phyloP scores from a whole-genome alignment of 2,329 filamentous ascomycete species.

The Stachybotrys elegans region DNA sequence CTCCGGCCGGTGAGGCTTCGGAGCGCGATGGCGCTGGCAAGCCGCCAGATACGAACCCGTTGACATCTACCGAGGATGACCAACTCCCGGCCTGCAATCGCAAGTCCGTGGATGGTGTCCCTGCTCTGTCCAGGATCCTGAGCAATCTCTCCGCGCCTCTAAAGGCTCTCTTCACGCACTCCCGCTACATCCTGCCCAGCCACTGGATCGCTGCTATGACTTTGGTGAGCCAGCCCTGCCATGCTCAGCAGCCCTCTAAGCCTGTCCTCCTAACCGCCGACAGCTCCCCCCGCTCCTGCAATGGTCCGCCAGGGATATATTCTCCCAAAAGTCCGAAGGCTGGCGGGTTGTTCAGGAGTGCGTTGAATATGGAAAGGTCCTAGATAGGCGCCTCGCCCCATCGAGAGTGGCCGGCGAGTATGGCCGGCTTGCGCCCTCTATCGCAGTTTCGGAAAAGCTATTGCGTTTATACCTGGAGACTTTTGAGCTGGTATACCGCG shows the following conservation, averaged over 20 bases:
- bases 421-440: neutral
- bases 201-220: neutral
- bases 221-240: neutral
- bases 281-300: too few relatives aligned
- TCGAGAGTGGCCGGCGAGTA: neutral
- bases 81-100: too few relatives aligned
- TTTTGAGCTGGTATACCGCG: constrained; percentile 34
- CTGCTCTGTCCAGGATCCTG: too few relatives aligned
- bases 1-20: too few relatives aligned
- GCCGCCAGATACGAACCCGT: too few relatives aligned
- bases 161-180: neutral
- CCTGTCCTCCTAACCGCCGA: too few relatives aligned
- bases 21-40: too few relatives aligned
- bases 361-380: neutral
- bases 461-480: constrained; percentile 33
- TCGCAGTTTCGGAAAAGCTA: constrained; percentile 21
- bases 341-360: neutral
- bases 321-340: neutral
- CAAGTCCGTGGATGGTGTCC: too few relatives aligned
- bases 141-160: neutral
- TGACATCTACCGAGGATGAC: too few relatives aligned
- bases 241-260: too few relatives aligned
- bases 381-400: neutral
- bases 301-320: too few relatives aligned
- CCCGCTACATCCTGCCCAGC: neutral